Base-by-base conservation (phyloP, 2,329 filamentous ascomycete species). In the Alternaria longipes region DNA sequence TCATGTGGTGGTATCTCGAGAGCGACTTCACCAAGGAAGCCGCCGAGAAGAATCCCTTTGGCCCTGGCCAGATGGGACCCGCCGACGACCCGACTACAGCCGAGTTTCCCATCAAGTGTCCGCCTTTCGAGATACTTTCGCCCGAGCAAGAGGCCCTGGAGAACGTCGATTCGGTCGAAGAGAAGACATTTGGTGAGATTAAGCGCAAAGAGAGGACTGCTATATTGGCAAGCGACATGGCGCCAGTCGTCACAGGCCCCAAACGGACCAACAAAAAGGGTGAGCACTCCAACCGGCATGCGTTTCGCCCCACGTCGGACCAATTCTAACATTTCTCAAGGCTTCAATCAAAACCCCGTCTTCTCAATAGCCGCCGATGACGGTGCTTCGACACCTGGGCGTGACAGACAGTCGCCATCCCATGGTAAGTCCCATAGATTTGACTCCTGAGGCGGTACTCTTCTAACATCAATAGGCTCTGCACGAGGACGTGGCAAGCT, bases 1-100 rank as follows among this genome's bases (percentile, higher is more conserved):
- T 99, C 65, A 96, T 99, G 89, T 99, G 95, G 95, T 97, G 95
- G 84, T 98, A 99, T 75, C 86, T 99, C 18, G 95, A 99, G 78
- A 97, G 94, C 28, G 93, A 97, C 76, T 98, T 97, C 69, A 92
- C 92, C 0, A 89, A 91, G 69, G 92, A 97, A 72, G 93, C 92
- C 57, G 94, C 93, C 45, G 86, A 92, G 49, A 90, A 92, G 69
- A 99, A 99, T 73, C 95, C 95, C 0, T 99, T 97, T 71, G 95
- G 95, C 0, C 78, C 77, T 11, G 83, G 83, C n/a, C 76, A 79
- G 59, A 73, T 77, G 52, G 78, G 74, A 1, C 71, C 66, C 8
- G 63, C 72, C 18, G 76, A 73, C n/a, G 73, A 76, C 68, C 60
- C 71, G 9, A 77, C 68, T 55, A 81, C 80, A 41, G 75, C 80